Evolutionary conservation across 1,284 basidiomycete species (phyloP).

Genomic region (Peniophora sp.): DNA sequence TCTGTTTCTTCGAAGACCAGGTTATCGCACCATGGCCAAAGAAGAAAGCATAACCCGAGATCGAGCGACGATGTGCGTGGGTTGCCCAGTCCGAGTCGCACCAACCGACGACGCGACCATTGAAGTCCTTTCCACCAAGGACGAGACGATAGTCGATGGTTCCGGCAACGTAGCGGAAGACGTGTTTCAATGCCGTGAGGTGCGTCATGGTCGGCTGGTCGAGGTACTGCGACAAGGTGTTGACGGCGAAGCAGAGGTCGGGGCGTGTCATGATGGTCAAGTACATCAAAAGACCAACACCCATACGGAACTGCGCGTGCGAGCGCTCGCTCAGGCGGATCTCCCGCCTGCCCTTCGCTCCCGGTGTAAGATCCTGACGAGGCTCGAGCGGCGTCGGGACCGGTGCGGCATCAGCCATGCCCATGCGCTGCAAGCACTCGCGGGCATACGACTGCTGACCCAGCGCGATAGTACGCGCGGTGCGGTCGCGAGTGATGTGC

Average conservation of each 20-base stretch:
- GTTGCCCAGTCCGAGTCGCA: background rate
- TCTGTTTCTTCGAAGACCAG: background rate
- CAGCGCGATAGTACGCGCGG: slow-evolving; percentile 18
- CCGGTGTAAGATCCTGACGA: background rate
- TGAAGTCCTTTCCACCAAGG: too few relatives aligned
- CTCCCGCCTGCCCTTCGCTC: background rate
- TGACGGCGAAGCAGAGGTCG: slow-evolving; percentile 32
- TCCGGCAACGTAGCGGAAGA: slow-evolving; percentile 34
- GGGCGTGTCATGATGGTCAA: slow-evolving; percentile 27
- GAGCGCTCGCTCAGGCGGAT: background rate
- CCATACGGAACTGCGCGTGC: slow-evolving; percentile 13
- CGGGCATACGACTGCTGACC: slow-evolving; percentile 32
- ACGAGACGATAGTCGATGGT: slow-evolving; percentile 14
- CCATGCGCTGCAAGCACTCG: slow-evolving; percentile 23
- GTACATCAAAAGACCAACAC: slow-evolving; percentile 34
- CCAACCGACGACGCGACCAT: background rate
- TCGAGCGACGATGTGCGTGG: background rate
- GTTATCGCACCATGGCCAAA: background rate
- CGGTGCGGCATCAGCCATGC: slow-evolving; percentile 21
- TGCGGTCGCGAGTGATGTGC: slow-evolving; percentile 20
- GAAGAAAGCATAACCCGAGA: background rate
- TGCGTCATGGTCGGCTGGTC: slow-evolving; percentile 15
- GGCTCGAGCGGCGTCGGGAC: slow-evolving; percentile 16
- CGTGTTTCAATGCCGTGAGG: slow-evolving; percentile 29
- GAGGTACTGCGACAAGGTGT: slow-evolving; percentile 24